Conservation (phyloP, 768 basidiomycete genomes). For the Lentinus brumalis region DNA sequence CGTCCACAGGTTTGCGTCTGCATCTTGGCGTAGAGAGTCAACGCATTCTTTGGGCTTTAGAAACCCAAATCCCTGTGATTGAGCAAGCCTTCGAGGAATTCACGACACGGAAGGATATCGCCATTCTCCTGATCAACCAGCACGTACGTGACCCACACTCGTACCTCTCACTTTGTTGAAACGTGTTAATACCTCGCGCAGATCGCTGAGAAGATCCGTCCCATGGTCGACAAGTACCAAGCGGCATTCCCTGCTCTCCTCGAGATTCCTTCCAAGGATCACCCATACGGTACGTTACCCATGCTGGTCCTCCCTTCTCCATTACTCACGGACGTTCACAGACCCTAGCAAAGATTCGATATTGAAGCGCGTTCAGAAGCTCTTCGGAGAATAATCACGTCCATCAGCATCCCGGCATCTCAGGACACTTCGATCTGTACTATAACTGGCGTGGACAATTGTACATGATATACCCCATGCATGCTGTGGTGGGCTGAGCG, state of each 20-base stretch:
- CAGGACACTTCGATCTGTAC: conserved; percentile 11
- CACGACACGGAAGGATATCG: conserved; percentile 92
- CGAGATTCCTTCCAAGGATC: conserved; percentile 98
- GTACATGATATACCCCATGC: conserved; percentile 17
- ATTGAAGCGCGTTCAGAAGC: conserved; percentile 94
- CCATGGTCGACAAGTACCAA: conserved; percentile 92
- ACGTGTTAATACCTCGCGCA: conserved; percentile 32
- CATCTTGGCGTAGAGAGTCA: background rate
- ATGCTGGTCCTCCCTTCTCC: conserved; percentile 6
- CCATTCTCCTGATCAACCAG: conserved; percentile 97
- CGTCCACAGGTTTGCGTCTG: conserved; percentile 30
- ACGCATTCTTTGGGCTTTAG: conserved; percentile 41
- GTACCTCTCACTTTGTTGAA: background rate
- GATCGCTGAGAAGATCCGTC: conserved; percentile 97
- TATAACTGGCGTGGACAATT: conserved; percentile 15
- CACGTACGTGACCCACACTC: conserved; percentile 60
- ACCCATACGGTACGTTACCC: conserved; percentile 81
- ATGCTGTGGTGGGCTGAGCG: conserved; percentile 7
- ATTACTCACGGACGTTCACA: conserved; percentile 35
- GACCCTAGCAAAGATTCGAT: conserved; percentile 97
- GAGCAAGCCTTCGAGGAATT: conserved; percentile 94
- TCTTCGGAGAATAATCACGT: conserved; percentile 80
- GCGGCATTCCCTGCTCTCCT: conserved; percentile 95
- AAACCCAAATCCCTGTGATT: conserved; percentile 88
- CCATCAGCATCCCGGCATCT: background rate